Evolutionary conservation across 331 rosid genomes (phyloP).

Genomic region (Arachis monticola): DNA sequence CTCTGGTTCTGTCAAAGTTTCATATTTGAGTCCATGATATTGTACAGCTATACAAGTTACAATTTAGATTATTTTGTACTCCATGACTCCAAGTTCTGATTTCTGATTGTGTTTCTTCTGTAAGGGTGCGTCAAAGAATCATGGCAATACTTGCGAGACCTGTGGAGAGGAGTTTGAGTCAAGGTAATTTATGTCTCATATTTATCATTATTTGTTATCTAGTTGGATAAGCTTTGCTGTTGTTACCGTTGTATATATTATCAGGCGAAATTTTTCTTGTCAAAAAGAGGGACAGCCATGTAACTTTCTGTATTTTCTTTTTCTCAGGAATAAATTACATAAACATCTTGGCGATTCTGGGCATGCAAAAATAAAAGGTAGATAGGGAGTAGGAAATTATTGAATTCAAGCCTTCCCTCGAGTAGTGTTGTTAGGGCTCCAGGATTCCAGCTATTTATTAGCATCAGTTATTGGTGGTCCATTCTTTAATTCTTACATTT

Average conservation of each 20-base stretch:
- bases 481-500: slow-evolving; percentile 50
- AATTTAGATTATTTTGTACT: slow-evolving; percentile 6
- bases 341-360: slow-evolving; percentile 84
- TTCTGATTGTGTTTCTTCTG: slow-evolving; percentile 34
- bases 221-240: too few relatives aligned
- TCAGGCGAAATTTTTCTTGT: neutral
- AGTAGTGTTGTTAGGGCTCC: slow-evolving; percentile 16
- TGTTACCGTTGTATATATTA: neutral
- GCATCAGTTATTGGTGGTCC: slow-evolving; percentile 34
- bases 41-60: neutral
- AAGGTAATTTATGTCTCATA: slow-evolving; percentile 54
- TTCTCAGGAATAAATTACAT: slow-evolving; percentile 77
- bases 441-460: neutral
- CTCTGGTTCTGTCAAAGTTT: neutral
- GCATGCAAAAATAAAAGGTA: slow-evolving; percentile 65
- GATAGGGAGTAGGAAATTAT: slow-evolving; percentile 36
- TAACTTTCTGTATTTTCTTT: slow-evolving; percentile 23
- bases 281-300: neutral
- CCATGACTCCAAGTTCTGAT: slow-evolving; percentile 2
- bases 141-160: slow-evolving; percentile 61
- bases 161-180: slow-evolving; percentile 93
- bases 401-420: neutral
- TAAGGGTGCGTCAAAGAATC: slow-evolving; percentile 60
- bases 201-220: neutral
- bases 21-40: neutral